phyloP scores from a whole-genome alignment of 2,329 filamentous ascomycete species.

The Cadophora sp. region DNA sequence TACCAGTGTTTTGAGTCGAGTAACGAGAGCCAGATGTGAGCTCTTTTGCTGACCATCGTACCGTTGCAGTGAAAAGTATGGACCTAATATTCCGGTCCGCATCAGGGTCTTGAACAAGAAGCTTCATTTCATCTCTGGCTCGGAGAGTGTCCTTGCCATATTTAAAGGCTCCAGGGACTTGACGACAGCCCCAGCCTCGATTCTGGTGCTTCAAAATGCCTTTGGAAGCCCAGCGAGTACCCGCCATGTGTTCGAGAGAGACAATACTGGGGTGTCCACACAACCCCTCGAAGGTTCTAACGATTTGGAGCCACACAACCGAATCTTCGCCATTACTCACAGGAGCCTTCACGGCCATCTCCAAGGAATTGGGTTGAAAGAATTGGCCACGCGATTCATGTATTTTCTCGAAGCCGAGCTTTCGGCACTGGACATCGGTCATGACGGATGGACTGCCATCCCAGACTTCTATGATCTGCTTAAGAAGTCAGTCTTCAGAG shows the following conservation, averaged over 20 bases:
- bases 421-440: slow-evolving; percentile 12
- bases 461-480: slow-evolving; percentile 41
- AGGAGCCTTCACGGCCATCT: slow-evolving; percentile 26
- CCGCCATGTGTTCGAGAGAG: slow-evolving; percentile 18
- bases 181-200: slow-evolving; percentile 22
- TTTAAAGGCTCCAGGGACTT: slow-evolving; percentile 33
- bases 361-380: slow-evolving; percentile 25
- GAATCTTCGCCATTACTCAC: slow-evolving; percentile 30
- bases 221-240: slow-evolving; percentile 29
- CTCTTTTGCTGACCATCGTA: neutral
- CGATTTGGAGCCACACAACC: slow-evolving; percentile 26
- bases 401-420: slow-evolving; percentile 25
- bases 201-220: slow-evolving; percentile 28
- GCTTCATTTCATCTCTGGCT: slow-evolving; percentile 32
- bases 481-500: slow-evolving; percentile 37
- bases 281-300: slow-evolving; percentile 29
- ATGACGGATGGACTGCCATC: slow-evolving; percentile 32
- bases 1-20: neutral
- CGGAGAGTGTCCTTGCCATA: slow-evolving; percentile 28
- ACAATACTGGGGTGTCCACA: slow-evolving; percentile 29
- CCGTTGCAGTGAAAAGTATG: slow-evolving; percentile 26
- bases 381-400: slow-evolving; percentile 26
- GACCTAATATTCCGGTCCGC: slow-evolving; percentile 27
- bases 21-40: too few species aligned
- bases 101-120: slow-evolving; percentile 30